Conservation (phyloP, 2,329 filamentous ascomycete genomes). For the Colletotrichum sp. region DNA sequence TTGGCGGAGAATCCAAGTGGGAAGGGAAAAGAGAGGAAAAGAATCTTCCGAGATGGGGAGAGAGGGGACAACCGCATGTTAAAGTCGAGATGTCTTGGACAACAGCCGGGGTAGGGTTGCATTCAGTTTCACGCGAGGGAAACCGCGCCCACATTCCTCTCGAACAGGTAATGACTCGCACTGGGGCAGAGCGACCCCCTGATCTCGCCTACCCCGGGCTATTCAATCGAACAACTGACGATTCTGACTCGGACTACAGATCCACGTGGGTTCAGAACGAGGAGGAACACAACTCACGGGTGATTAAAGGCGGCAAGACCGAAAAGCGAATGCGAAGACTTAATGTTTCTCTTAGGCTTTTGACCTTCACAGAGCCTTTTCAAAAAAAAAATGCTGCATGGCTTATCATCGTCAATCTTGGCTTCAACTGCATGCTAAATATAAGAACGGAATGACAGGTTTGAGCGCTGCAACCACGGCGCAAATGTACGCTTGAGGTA, state of each 20-base stretch:
- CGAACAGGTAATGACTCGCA: constrained; percentile 1
- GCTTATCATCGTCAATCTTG: background rate
- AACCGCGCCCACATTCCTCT: background rate
- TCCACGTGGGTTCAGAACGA: background rate
- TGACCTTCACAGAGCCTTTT: background rate
- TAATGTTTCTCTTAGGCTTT: background rate
- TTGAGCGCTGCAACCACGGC: background rate
- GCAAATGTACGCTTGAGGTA: background rate
- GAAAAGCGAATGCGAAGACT: background rate
- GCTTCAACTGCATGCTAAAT: background rate
- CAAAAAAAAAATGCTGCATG: no score
- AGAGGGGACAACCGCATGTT: background rate
- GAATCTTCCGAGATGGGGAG: background rate
- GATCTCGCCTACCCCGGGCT: constrained; percentile 5
- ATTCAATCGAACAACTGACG: background rate
- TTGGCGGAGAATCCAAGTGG: background rate
- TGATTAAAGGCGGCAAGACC: background rate
- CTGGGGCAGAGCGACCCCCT: background rate
- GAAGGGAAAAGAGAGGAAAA: background rate
- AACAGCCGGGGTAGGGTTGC: background rate
- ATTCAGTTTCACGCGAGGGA: background rate
- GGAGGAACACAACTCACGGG: background rate
- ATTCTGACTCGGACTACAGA: constrained; percentile 1
- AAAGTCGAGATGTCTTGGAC: background rate
- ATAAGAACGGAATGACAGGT: background rate